Evolutionary conservation across 768 basidiomycete genomes (phyloP).

Genomic region (Amanita phalloides): DNA sequence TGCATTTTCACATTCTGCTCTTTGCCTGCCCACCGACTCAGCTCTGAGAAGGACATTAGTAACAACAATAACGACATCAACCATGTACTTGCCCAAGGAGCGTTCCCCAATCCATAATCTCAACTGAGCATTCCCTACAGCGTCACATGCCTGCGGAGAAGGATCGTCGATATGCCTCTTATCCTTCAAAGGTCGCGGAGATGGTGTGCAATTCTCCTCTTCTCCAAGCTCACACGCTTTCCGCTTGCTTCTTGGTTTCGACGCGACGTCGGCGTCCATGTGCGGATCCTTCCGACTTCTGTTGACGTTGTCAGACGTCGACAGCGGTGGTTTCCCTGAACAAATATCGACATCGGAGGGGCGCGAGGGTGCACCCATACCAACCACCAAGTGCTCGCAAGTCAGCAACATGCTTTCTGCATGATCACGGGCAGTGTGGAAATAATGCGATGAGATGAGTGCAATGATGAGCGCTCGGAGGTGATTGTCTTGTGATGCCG

Average conservation of each 20-base stretch:
- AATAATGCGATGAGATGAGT: conserved; percentile 58
- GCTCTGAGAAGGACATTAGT: conserved; percentile 25
- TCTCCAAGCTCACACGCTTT: not conserved
- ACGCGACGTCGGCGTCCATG: not conserved
- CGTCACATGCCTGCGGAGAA: conserved; percentile 13
- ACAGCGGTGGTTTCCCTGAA: not conserved
- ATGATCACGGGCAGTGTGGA: conserved; percentile 61
- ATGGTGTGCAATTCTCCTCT: not conserved
- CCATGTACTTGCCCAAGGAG: conserved; percentile 38
- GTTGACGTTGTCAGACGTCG: conserved; percentile 9
- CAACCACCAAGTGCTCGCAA: conserved; percentile 61
- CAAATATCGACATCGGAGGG: not conserved
- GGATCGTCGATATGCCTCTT: conserved; percentile 2
- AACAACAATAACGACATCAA: not conserved
- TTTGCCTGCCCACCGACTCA: conserved; percentile 48
- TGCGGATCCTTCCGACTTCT: not conserved
- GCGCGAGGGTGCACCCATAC: conserved; percentile 44
- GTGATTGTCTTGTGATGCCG: conserved; percentile 56
- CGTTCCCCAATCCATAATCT: conserved; percentile 68
- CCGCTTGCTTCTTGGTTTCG: conserved; percentile 2
- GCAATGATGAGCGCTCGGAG: conserved; percentile 61
- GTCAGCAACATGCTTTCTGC: conserved; percentile 56
- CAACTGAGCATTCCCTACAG: conserved; percentile 51
- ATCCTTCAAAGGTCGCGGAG: conserved; percentile 4
- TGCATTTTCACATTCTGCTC: conserved; percentile 11